Conservation (phyloP, 2,329 filamentous ascomycete species). For the Cladosporium sp. region DNA sequence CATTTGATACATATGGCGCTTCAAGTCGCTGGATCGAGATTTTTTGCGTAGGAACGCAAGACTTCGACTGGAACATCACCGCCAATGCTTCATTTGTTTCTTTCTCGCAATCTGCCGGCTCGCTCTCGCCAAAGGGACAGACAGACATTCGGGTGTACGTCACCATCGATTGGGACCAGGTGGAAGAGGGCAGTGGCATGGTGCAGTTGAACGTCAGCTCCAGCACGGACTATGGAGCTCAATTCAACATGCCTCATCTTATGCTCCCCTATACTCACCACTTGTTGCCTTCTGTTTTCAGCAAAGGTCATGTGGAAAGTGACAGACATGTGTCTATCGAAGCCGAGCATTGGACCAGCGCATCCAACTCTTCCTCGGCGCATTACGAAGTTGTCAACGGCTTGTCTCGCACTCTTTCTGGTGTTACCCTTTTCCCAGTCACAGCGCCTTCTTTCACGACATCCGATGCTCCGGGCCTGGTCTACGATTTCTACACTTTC, state of each 20-base stretch:
- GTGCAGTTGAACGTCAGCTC: constrained; percentile 52
- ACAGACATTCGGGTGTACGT: constrained; percentile 52
- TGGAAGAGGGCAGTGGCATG: constrained; percentile 34
- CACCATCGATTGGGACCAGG: constrained; percentile 54
- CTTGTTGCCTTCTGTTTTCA: constrained; percentile 49
- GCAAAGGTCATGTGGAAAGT: constrained; percentile 58
- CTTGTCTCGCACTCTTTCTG: constrained; percentile 56
- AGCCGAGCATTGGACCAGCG: constrained; percentile 29
- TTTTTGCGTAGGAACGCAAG: constrained; percentile 54
- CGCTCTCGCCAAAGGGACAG: constrained; percentile 42
- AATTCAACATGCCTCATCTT: constrained; percentile 40
- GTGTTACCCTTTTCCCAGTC: constrained; percentile 54
- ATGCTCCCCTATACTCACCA: constrained; percentile 54
- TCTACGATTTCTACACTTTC: constrained; percentile 61
- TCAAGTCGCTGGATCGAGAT: constrained; percentile 58
- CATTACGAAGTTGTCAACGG: constrained; percentile 51
- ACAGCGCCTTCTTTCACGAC: constrained; percentile 48
- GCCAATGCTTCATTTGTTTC: constrained; percentile 48
- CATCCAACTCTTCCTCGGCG: constrained; percentile 20
- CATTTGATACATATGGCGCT: constrained; percentile 57
- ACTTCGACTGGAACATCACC: constrained; percentile 52
- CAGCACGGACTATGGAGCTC: constrained; percentile 43
- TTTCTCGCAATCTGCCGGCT: constrained; percentile 49
- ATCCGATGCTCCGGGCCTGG: constrained; percentile 51
- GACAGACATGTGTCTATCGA: constrained; percentile 43